Evolutionary conservation across 768 basidiomycete genomes (phyloP), one percentile per base, ranked within the genome.

Genomic region (Leccinum rimulosum): DNA sequence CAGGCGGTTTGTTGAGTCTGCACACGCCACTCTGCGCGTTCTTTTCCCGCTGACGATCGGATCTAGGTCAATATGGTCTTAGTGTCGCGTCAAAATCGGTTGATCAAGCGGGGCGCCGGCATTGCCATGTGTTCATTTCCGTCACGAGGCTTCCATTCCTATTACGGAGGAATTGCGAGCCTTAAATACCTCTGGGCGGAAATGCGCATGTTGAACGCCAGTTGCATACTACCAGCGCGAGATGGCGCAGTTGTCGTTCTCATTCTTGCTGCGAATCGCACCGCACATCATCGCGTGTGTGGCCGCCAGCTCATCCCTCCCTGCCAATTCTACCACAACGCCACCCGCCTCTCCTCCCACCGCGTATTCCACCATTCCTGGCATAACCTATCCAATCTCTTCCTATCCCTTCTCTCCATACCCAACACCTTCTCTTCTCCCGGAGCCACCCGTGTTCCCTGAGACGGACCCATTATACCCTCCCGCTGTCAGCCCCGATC

Each of bases 401-500:
- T 63, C 70, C 0, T 76, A 77, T 55, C 62, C 79, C 1, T 88
- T 89, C 76, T 72, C 79, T 12, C 80, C 86, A 4, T 87, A 82
- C 76, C 85, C 88, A 1, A 77, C 82, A 14, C 86, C 88, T 15
- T 80, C 83, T 1, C 79, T 84, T 55, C 64, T 74, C 0, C 79
- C 88, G 7, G 72, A 83, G 52, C 77, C 82, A 0, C 80, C 80
- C 8, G 70, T 82, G 5, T 88, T 81, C 67, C 82, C 83, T 10
- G 72, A 75, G 10, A 79, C 80, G 4, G 80, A 85, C 60, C 88
- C 87, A 1, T 73, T 73, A 19, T 72, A 74, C 30, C 88, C 88
- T 2, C 88, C 88, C 0, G 72, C 82, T 0, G 83, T 83, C 54
- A 70, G 77, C 27, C 70, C 68, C 3, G 78, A 75, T 19, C 72